Evolutionary conservation across 441 rosid species (phyloP).

Genomic region (Populus hybrid): DNA sequence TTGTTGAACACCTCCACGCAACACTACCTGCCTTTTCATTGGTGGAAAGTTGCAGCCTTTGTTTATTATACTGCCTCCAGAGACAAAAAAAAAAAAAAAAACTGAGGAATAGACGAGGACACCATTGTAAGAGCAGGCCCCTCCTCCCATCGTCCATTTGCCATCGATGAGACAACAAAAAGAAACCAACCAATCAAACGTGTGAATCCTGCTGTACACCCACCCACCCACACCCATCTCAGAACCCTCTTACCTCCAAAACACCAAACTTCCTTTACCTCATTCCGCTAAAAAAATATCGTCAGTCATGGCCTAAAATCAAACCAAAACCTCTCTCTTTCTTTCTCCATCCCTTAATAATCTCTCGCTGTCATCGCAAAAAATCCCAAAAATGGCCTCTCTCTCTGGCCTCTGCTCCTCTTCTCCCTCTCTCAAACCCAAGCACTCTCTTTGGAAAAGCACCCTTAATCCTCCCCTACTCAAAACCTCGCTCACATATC

Average conservation of each 20-base stretch:
- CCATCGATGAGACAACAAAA: neutral
- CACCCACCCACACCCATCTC: neutral
- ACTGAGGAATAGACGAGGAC: neutral
- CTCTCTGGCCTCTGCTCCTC: conserved; percentile 62
- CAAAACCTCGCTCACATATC: conserved; percentile 25
- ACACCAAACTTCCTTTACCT: neutral
- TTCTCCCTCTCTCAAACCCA: conserved; percentile 40
- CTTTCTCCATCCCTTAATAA: neutral
- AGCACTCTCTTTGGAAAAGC: conserved; percentile 24
- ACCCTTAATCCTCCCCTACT: conserved; percentile 19
- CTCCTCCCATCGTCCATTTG: neutral
- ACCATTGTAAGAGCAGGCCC: neutral
- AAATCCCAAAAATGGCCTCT: conserved; percentile 50
- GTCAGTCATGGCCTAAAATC: neutral
- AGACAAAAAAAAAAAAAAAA: neutral
- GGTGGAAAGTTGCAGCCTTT: neutral
- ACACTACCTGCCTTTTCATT: neutral
- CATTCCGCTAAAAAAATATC: neutral
- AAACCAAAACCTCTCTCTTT: no score
- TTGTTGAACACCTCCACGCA: neutral
- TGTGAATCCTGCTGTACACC: neutral
- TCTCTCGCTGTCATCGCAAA: neutral
- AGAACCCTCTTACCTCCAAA: neutral
- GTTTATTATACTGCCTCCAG: neutral
- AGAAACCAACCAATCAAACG: neutral